Conservation (phyloP, 768 basidiomycete species). For the Tricholoma sp. region DNA sequence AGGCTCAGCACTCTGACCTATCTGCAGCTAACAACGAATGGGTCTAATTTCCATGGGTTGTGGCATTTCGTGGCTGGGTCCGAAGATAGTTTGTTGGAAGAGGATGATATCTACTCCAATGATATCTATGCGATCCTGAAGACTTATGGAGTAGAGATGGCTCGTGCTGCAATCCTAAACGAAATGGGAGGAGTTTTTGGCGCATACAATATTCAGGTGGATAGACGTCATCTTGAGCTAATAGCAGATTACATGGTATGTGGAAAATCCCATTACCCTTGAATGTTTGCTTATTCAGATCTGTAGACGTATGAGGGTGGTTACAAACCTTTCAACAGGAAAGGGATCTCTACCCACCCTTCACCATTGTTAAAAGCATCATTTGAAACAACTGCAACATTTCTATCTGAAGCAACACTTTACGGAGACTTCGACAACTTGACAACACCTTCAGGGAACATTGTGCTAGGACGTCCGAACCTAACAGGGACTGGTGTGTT, state of each 20-base stretch:
- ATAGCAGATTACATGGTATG: conserved; percentile 99
- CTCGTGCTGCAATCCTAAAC: conserved; percentile 80
- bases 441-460: conserved; percentile 82
- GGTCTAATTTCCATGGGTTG: conserved; percentile 87
- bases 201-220: conserved; percentile 94
- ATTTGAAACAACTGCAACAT: conserved; percentile 92
- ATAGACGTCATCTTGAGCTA: conserved; percentile 88
- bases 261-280: not conserved
- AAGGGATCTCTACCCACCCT: conserved; percentile 86
- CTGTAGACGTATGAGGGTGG: conserved; percentile 92
- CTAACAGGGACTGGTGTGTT: conserved; percentile 94
- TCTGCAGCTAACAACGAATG: conserved; percentile 76
- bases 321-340: conserved; percentile 97
- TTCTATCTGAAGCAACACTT: conserved; percentile 91
- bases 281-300: not conserved
- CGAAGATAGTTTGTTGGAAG: conserved; percentile 60
- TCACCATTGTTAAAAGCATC: conserved; percentile 98
- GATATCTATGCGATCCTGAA: conserved; percentile 88
- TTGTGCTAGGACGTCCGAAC: conserved; percentile 85
- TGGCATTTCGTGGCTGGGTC: conserved; percentile 66
- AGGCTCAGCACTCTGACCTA: not conserved
- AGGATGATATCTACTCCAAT: conserved; percentile 85
- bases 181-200: conserved; percentile 92
- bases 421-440: conserved; percentile 95
- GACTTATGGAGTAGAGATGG: conserved; percentile 97